Percentiles rank a stretch among this genome's conserved stretches.
Evolutionary conservation across 75 land plant species (phyloP).

Genomic region (Cupressus sempervirens): DNA sequence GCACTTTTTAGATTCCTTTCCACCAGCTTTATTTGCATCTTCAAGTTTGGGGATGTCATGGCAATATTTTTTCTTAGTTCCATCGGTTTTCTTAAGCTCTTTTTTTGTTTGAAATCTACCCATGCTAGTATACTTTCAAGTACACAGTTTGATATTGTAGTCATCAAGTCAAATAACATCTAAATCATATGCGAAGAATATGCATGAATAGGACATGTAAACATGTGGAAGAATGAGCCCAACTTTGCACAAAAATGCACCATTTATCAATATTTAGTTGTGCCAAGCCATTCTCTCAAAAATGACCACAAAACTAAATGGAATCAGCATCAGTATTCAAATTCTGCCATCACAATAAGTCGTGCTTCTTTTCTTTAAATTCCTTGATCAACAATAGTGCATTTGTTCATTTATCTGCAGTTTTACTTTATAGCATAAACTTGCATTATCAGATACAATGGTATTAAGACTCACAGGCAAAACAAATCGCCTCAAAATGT

Average conservation of each 20-base stretch:
- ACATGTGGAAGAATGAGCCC: too few relatives aligned
- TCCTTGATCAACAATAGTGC: too few relatives aligned
- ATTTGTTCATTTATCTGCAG: not conserved
- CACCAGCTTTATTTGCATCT: conserved; percentile 97
- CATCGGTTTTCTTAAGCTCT: conserved; percentile 96
- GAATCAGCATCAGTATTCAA: too few relatives aligned
- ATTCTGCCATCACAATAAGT: too few relatives aligned
- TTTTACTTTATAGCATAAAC: not conserved
- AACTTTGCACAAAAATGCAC: too few relatives aligned
- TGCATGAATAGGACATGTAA: too few relatives aligned
- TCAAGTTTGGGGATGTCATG: conserved; percentile 76
- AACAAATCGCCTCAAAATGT: not conserved
- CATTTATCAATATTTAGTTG: too few relatives aligned
- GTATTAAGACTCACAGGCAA: not conserved
- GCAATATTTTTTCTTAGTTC: conserved; percentile 61
- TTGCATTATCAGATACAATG: not conserved
- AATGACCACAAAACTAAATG: too few relatives aligned
- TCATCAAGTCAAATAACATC: not conserved
- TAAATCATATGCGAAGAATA: too few relatives aligned
- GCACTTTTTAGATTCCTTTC: conserved; percentile 78
- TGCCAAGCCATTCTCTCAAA: too few relatives aligned
- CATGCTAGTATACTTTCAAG: conserved; percentile 81
- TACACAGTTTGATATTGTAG: conserved; percentile 76
- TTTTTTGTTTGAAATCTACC: conserved; percentile 97
- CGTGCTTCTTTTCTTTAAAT: too few relatives aligned